phyloP scores from a whole-genome alignment of 2,329 filamentous ascomycete species.

The Onygenales sp. region DNA sequence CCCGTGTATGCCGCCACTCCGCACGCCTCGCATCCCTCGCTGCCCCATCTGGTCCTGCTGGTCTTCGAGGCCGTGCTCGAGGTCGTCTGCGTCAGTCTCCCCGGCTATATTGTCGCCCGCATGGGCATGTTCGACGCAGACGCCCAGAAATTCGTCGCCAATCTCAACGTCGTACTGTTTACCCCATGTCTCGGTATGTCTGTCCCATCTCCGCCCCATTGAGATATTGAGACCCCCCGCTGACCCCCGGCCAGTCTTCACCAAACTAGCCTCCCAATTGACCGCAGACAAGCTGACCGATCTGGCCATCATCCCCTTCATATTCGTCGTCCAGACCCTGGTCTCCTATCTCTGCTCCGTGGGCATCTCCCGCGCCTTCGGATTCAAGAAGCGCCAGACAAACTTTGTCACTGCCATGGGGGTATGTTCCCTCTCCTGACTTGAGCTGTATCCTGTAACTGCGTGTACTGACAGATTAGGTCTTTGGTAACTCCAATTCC shows the following conservation, averaged over 20 bases:
- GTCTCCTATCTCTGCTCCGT: constrained; percentile 75
- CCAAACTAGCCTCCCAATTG: constrained; percentile 88
- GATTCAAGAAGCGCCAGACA: constrained; percentile 72
- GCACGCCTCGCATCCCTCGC: constrained; percentile 37
- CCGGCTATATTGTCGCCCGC: constrained; percentile 84
- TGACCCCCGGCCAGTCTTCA: constrained; percentile 58
- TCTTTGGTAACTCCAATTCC: constrained; percentile 98
- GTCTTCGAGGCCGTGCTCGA: constrained; percentile 94
- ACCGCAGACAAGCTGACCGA: constrained; percentile 84
- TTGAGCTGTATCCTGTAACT: neutral
- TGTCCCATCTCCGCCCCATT: constrained; percentile 4
- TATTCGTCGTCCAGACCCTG: constrained; percentile 79
- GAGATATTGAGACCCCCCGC: neutral
- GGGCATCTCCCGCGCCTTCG: constrained; percentile 61
- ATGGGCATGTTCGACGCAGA: constrained; percentile 91
- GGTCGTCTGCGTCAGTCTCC: constrained; percentile 88
- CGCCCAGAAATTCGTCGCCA: constrained; percentile 92
- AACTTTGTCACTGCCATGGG: constrained; percentile 98
- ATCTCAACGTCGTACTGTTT: constrained; percentile 92
- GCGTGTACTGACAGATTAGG: constrained; percentile 30
- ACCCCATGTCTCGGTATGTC: constrained; percentile 85
- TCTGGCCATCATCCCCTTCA: constrained; percentile 86
- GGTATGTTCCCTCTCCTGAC: constrained; percentile 32
- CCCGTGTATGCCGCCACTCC: constrained; percentile 1
- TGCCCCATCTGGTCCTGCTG: constrained; percentile 59